Percentiles rank a stretch among this genome's conserved stretches.
phyloP scores from a whole-genome alignment of 306 rosid species.

The Clitoria ternatea region DNA sequence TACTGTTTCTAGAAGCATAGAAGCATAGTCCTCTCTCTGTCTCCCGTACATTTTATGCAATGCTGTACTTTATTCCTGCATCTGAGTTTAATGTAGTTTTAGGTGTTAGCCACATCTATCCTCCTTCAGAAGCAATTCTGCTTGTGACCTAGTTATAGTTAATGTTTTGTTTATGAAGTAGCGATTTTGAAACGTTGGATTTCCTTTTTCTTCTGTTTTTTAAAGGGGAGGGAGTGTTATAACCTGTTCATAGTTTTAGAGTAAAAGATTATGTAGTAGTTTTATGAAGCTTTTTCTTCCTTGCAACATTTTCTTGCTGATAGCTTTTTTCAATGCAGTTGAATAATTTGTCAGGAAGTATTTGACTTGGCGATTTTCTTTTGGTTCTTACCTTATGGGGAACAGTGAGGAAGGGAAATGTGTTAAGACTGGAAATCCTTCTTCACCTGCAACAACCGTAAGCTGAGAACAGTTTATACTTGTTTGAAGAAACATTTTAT shows the following conservation, averaged over 20 bases:
- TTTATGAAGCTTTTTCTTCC: background rate
- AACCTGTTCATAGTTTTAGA: background rate
- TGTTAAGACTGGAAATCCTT: slow-evolving; percentile 54
- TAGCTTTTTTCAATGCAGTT: slow-evolving; percentile 25
- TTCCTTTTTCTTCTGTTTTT: background rate
- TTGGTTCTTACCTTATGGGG: slow-evolving; percentile 55
- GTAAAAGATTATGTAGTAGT: background rate
- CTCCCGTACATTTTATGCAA: background rate
- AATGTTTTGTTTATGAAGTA: slow-evolving; percentile 2
- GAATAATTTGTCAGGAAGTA: slow-evolving; percentile 22
- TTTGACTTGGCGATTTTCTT: slow-evolving; percentile 2
- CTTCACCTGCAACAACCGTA: slow-evolving; percentile 67
- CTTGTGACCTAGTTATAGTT: no score
- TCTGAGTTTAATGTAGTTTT: slow-evolving; percentile 10
- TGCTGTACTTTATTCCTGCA: background rate
- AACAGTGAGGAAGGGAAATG: slow-evolving; percentile 69
- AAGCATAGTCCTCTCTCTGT: background rate
- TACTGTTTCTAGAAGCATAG: background rate
- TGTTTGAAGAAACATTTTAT: background rate
- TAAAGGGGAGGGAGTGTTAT: no score
- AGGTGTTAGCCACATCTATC: no score
- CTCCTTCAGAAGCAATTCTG: no score
- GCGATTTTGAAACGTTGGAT: background rate
- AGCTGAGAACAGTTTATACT: slow-evolving; percentile 29
- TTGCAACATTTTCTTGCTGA: slow-evolving; percentile 3